A percentile compares a stretch with the other conserved stretches of the same genome.
phyloP scores from a whole-genome alignment of 208 protist genomes.

The Leishmania tropica region DNA sequence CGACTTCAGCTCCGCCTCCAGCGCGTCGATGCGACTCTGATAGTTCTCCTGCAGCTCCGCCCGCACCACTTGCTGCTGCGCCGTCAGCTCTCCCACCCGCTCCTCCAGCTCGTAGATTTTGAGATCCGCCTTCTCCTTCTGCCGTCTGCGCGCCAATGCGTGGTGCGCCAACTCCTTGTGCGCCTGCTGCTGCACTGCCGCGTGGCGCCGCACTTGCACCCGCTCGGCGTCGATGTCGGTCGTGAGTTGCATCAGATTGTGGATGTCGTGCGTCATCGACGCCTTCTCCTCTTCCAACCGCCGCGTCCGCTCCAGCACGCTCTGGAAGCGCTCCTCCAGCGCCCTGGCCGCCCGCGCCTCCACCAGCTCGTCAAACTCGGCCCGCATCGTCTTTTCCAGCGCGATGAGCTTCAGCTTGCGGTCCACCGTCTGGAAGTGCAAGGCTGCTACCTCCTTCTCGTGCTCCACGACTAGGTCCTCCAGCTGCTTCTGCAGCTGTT shows the following conservation, averaged over 20 bases:
- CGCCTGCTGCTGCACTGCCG: slow-evolving; percentile 55
- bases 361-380: slow-evolving; percentile 57
- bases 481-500: slow-evolving; percentile 67
- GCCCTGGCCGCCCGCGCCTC: slow-evolving; percentile 45
- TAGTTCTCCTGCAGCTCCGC: slow-evolving; percentile 41
- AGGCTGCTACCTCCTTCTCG: slow-evolving; percentile 62
- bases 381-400: slow-evolving; percentile 74
- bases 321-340: slow-evolving; percentile 46
- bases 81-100: slow-evolving; percentile 42
- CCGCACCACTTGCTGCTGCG: slow-evolving; percentile 31
- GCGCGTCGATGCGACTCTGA: slow-evolving; percentile 34
- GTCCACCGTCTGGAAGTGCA: slow-evolving; percentile 83
- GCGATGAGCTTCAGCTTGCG: slow-evolving; percentile 82
- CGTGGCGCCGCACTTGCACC: slow-evolving; percentile 43
- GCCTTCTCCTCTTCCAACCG: slow-evolving; percentile 58
- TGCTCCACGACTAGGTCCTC: slow-evolving; percentile 57
- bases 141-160: slow-evolving; percentile 44
- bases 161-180: slow-evolving; percentile 64
- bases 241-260: slow-evolving; percentile 67
- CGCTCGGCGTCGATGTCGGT: slow-evolving; percentile 51
- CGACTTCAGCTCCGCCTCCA: slow-evolving; percentile 56
- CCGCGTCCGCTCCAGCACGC: slow-evolving; percentile 48
- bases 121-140: slow-evolving; percentile 47
- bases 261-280: slow-evolving; percentile 60
- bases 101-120: slow-evolving; percentile 63